Percentiles rank a stretch among this genome's conserved stretches.
phyloP scores from a whole-genome alignment of 345 rosid species.

The Dovyalis caffra region DNA sequence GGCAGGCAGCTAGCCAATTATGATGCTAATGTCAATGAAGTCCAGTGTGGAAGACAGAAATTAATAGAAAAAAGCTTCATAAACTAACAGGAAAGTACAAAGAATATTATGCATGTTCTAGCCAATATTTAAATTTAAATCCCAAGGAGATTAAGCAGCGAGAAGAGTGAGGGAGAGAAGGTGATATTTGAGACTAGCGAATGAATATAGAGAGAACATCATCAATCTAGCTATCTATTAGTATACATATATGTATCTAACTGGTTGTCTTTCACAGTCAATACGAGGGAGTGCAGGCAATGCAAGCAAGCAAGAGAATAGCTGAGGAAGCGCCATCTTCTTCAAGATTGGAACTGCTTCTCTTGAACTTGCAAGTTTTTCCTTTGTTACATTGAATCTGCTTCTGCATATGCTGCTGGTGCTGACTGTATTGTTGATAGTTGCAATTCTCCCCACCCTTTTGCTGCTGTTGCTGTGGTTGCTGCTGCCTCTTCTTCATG shows the following conservation, averaged over 20 bases:
- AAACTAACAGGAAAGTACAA: neutral
- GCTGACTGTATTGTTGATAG: conserved; percentile 2
- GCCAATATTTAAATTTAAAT: neutral
- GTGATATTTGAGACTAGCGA: neutral
- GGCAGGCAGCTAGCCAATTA: too few relatives aligned
- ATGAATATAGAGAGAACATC: neutral
- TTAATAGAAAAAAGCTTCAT: neutral
- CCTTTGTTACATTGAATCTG: conserved; percentile 69
- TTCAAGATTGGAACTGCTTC: conserved; percentile 70
- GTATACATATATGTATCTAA: neutral
- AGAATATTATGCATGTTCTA: neutral
- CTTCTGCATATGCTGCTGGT: conserved; percentile 31
- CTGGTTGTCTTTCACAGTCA: neutral
- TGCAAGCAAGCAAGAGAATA: conserved; percentile 82
- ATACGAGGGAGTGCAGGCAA: conserved; percentile 64
- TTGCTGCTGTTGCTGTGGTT: conserved; percentile 23
- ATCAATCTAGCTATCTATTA: neutral
- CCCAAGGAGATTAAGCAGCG: neutral
- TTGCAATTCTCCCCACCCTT: conserved; percentile 6
- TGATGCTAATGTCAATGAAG: neutral
- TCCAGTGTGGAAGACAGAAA: neutral
- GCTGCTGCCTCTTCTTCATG: conserved; percentile 47
- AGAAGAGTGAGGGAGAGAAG: neutral
- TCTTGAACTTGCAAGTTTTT: conserved; percentile 63
- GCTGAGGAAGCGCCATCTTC: conserved; percentile 90